phyloP scores from a whole-genome alignment of 1,284 basidiomycete genomes.

The Cystobasidium sp. region DNA sequence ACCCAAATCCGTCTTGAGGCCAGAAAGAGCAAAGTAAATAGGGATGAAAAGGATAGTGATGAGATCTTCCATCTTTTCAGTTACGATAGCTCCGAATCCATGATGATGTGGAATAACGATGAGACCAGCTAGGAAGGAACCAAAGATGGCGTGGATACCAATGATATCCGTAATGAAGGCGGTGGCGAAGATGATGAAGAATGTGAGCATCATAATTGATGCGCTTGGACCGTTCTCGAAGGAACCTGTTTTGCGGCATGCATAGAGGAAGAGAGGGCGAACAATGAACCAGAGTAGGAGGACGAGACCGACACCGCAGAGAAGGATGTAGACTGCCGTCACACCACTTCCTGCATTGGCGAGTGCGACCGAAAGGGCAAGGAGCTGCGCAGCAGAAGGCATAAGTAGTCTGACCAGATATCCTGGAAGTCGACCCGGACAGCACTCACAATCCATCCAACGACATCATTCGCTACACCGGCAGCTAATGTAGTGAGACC shows the following conservation, averaged over 20 bases:
- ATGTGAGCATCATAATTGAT: constrained; percentile 73
- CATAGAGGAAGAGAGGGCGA: constrained; percentile 57
- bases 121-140: constrained; percentile 77
- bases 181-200: constrained; percentile 75
- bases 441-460: constrained; percentile 51
- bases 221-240: constrained; percentile 74
- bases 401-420: background rate
- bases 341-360: constrained; percentile 77
- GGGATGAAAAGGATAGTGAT: constrained; percentile 71
- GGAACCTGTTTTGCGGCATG: constrained; percentile 74
- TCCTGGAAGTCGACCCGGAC: too few species aligned
- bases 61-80: constrained; percentile 79
- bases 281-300: constrained; percentile 77
- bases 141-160: constrained; percentile 64
- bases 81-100: constrained; percentile 69
- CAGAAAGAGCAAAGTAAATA: constrained; percentile 59
- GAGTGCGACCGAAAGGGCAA: constrained; percentile 84
- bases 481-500: constrained; percentile 91
- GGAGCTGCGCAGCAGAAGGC: constrained; percentile 57
- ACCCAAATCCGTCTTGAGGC: constrained; percentile 72
- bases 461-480: constrained; percentile 85
- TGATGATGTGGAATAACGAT: constrained; percentile 81
- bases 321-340: constrained; percentile 76
- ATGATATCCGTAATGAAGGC: constrained; percentile 89
- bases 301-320: constrained; percentile 79